Evolutionary conservation across 352 stramenopile species (phyloP), one percentile per base, ranked within the genome.

Genomic region (Thalassiosira hispida): DNA sequence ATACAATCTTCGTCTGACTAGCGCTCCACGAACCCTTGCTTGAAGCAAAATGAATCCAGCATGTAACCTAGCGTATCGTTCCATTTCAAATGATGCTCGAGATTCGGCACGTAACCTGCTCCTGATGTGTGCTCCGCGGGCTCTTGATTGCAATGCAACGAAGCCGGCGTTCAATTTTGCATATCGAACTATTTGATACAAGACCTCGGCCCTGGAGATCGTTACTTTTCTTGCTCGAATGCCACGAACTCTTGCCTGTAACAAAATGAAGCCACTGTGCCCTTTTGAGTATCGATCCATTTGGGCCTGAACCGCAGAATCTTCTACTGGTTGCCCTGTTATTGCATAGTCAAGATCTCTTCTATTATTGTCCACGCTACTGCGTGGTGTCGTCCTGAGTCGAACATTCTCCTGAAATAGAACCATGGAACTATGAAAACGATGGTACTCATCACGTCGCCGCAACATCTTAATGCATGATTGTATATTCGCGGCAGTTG

Each of bases 41-140:
- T 75, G 67, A 16, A 75, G 40, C 29, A 18, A 68, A 56, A 68
- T 47, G 22, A 67, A 68, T 49, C 20, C 53, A 31, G 55, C 47
- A 8, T 38, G 11, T 16, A 40, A 23, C 16, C 60, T 52, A 16
- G 67, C 40, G 47, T 75, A 75, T 27, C 11, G 14, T 29, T 75
- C 44, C 46, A 75, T 75, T 66, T 49, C 25, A 5, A 31, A 61
- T 25, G 23, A 47, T 25, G 55, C 33, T 23, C 12, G 22, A 33
- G 25, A 53, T 31, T 75, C 40, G 31, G 16, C 27, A n/a, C 42
- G 27, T 35, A 66, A 25, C 61, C 56, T 59, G 16, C 35, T 56
- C 27, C 67, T 64, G 27, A 46, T 25, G 22, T 61, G 44, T 14
- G 18, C 42, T 22, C 67, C 67, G 14, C 67, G 67, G 25, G 40